Evolutionary conservation across 176 grass and related monocot genomes (phyloP).

Genomic region (Aegilops bicornis): DNA sequence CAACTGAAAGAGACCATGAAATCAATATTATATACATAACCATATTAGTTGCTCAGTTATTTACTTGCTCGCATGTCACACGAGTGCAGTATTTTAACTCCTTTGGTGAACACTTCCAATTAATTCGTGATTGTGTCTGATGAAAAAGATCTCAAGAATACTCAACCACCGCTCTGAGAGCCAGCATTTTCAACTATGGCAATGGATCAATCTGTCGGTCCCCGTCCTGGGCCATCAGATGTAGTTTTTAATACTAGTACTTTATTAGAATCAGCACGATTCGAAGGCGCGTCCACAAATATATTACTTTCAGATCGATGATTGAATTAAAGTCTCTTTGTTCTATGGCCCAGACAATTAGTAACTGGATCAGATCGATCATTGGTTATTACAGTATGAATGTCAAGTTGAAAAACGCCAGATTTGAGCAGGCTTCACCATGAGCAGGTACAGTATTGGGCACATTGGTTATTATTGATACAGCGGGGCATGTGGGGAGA

Average conservation of each 20-base stretch:
- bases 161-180: background rate
- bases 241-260: background rate
- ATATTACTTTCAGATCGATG: constrained; percentile 33
- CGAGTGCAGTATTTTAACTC: constrained; percentile 3
- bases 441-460: background rate
- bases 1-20: constrained; percentile 13
- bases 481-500: no score
- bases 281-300: background rate
- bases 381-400: background rate
- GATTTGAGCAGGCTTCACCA: background rate
- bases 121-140: constrained; percentile 5
- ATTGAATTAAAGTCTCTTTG: constrained; percentile 16
- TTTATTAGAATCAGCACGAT: constrained; percentile 10
- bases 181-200: constrained; percentile 5
- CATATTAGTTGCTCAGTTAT: background rate
- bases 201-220: background rate
- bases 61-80: constrained; percentile 6
- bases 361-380: background rate
- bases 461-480: background rate
- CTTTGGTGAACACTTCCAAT: background rate
- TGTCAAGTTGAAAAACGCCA: constrained; percentile 11
- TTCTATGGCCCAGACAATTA: background rate
- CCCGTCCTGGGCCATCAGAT: background rate
- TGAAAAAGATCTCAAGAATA: constrained; percentile 17
- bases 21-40: background rate